Evolutionary conservation across 164 flowering plant genomes (phyloP).

Genomic region (Tetracentron sinense): DNA sequence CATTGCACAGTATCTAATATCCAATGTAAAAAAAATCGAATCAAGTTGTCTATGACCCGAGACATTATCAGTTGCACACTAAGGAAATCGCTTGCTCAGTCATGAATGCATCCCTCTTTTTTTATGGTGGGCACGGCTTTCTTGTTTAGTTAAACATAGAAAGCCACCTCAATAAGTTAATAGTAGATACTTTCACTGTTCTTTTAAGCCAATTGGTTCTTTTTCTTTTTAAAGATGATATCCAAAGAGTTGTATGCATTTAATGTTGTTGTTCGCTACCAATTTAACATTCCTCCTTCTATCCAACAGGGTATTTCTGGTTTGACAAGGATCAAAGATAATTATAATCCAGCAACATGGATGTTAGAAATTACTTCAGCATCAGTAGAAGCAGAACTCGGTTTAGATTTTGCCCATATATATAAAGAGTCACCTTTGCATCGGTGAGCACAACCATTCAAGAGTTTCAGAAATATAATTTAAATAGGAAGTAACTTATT

Average conservation of each 20-base stretch:
- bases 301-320: constrained; percentile 35
- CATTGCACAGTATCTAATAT: too few species aligned
- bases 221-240: too few species aligned
- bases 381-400: constrained; percentile 36
- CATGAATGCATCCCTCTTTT: too few species aligned
- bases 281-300: neutral
- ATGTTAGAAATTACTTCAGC: constrained; percentile 46
- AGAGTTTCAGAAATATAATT: neutral
- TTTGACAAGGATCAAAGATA: constrained; percentile 40
- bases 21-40: too few species aligned
- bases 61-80: too few species aligned
- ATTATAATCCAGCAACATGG: constrained; percentile 60
- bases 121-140: too few species aligned
- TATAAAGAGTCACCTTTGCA: constrained; percentile 37
- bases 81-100: too few species aligned
- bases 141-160: too few species aligned
- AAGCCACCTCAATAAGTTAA: too few species aligned
- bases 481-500: neutral
- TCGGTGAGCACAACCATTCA: constrained; percentile 20
- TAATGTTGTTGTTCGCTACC: neutral
- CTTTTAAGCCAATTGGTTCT: neutral
- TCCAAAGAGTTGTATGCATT: neutral
- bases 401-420: constrained; percentile 37
- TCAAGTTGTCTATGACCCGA: too few species aligned
- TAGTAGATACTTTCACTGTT: neutral